These are phyloP conservation scores for Urostyla sp. DNA, from an alignment of 73 alveolate species.

Conservation along the genomic window DNA sequence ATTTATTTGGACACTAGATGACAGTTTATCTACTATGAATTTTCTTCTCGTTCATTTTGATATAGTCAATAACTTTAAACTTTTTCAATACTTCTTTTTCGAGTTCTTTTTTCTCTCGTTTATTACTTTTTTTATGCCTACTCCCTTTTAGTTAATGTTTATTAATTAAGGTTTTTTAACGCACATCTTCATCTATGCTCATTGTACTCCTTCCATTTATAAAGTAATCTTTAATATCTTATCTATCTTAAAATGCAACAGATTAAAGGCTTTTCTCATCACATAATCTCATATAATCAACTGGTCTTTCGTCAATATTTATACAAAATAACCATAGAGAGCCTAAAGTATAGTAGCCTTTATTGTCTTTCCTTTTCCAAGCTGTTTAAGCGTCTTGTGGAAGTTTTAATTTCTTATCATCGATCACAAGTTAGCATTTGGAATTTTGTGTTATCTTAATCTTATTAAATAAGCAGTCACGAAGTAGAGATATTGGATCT, in stretches of 20 bases:
- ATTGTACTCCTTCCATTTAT: conserved; percentile 37
- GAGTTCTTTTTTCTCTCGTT: conserved; percentile 5
- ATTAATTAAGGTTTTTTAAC: conserved; percentile 13
- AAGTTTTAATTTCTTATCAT: conserved; percentile 15
- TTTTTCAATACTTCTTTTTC: conserved; percentile 23
- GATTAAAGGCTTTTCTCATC: conserved; percentile 41
- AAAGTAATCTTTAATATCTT: conserved; percentile 59
- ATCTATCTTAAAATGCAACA: conserved; percentile 39
- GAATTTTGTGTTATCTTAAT: conserved; percentile 50
- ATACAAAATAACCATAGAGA: conserved; percentile 61
- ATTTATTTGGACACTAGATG: conserved; percentile 2
- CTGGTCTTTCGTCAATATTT: background rate
- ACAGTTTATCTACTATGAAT: conserved; percentile 11
- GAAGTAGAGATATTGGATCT: conserved; percentile 63
- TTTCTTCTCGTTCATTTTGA: conserved; percentile 24
- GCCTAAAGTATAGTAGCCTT: conserved; percentile 61
- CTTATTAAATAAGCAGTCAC: conserved; percentile 36
- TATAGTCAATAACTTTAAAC: conserved; percentile 15
- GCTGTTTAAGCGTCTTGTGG: conserved; percentile 65
- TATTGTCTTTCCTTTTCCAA: conserved; percentile 38
- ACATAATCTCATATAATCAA: conserved; percentile 56
- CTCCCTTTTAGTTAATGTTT: too few relatives aligned
- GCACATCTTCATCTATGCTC: conserved; percentile 26
- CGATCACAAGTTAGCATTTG: conserved; percentile 4
- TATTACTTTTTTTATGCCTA: too few relatives aligned